These are phyloP conservation scores for Cylindrodendrum hubeiense DNA, from an alignment of 2,329 filamentous ascomycete species.

Conservation along the genomic window DNA sequence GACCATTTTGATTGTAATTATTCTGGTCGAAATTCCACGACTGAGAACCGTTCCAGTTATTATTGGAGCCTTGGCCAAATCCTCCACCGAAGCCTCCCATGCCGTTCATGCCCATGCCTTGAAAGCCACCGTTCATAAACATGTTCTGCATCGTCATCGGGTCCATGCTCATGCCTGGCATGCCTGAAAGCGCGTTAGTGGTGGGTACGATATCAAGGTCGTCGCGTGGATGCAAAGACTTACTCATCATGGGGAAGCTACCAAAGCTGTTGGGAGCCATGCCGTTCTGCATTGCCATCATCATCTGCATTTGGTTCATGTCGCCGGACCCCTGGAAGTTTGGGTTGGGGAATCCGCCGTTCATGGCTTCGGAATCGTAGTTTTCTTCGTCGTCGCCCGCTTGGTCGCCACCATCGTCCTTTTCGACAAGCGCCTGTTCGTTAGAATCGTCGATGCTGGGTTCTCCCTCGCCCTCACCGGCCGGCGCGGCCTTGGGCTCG, in stretches of 20 bases:
- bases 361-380: conserved; percentile 54
- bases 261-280: conserved; percentile 69
- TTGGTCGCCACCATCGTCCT: conserved; percentile 44
- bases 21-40: conserved; percentile 88
- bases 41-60: conserved; percentile 85
- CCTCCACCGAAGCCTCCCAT: conserved; percentile 82
- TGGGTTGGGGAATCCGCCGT: conserved; percentile 67
- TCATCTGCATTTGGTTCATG: conserved; percentile 83
- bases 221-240: conserved; percentile 51
- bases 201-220: conserved; percentile 3
- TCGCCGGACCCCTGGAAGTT: conserved; percentile 72
- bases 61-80: conserved; percentile 73
- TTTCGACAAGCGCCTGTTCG: conserved; percentile 34
- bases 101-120: conserved; percentile 82
- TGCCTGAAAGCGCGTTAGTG: conserved; percentile 65
- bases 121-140: conserved; percentile 84
- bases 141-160: conserved; percentile 80
- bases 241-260: conserved; percentile 88
- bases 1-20: conserved; percentile 91
- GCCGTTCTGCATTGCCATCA: conserved; percentile 82
- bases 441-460: conserved; percentile 32
- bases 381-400: conserved; percentile 48
- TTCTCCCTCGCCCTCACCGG: conserved; percentile 32
- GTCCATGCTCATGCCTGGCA: conserved; percentile 89
- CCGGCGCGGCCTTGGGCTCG: conserved; percentile 27